Conservation (phyloP, 352 stramenopile species). For the Phytophthora palmivora region DNA sequence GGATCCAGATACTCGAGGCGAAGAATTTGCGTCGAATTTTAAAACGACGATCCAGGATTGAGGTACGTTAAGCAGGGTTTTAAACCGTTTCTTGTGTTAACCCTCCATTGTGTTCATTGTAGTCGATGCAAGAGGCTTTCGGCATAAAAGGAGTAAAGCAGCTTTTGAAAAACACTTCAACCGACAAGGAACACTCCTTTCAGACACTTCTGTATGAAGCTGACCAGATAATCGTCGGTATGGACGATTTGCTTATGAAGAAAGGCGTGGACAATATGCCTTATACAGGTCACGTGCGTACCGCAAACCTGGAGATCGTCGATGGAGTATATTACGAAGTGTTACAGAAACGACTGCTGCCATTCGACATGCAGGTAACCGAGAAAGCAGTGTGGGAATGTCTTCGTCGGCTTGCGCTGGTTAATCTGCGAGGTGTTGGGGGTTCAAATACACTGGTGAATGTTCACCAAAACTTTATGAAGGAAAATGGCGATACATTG, state of each 20-base stretch:
- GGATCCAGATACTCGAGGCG: conserved; percentile 6
- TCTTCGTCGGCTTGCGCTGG: conserved; percentile 1
- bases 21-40: conserved; percentile 5
- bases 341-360: conserved; percentile 15
- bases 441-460: background rate
- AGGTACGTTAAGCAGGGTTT: background rate
- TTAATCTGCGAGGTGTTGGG: conserved; percentile 2
- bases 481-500: background rate
- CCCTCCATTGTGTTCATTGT: background rate
- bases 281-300: conserved; percentile 2
- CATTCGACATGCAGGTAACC: conserved; percentile 14
- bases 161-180: background rate
- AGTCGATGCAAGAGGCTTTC: conserved; percentile 8
- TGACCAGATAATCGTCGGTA: conserved; percentile 11
- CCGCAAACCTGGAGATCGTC: conserved; percentile 3
- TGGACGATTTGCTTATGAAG: conserved; percentile 13
- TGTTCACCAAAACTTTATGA: background rate
- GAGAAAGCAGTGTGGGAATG: conserved; percentile 7
- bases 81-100: background rate
- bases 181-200: background rate
- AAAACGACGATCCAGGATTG: background rate
- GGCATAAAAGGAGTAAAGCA: background rate
- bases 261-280: conserved; percentile 11
- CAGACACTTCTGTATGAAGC: conserved; percentile 2
- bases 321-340: conserved; percentile 29